Evolutionary conservation across 1,284 basidiomycete species (phyloP).

Genomic region (Microbotryum violaceum): DNA sequence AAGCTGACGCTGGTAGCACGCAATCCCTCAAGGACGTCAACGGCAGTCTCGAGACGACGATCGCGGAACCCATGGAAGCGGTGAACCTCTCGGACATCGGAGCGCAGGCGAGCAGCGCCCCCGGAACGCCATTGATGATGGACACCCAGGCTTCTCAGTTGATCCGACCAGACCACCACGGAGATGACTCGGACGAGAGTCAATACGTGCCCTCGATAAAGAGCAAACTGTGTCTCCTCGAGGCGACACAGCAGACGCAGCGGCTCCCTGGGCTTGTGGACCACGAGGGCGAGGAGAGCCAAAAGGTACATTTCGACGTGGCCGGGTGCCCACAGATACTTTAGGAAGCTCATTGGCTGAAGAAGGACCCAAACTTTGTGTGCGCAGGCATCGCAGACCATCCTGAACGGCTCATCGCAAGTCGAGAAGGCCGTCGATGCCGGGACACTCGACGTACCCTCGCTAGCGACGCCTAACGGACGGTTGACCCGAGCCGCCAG

Average conservation of each 20-base stretch:
- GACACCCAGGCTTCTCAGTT: too few relatives aligned
- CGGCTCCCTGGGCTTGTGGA: not conserved
- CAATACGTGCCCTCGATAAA: constrained; percentile 19
- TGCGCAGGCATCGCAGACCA: not conserved
- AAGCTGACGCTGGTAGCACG: too few relatives aligned
- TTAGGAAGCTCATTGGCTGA: not conserved
- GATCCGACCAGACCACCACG: too few relatives aligned
- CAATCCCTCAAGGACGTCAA: not conserved
- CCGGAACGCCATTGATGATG: too few relatives aligned
- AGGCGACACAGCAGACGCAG: constrained; percentile 1
- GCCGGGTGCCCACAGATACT: not conserved
- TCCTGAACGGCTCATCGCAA: too few relatives aligned
- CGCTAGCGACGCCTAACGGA: too few relatives aligned
- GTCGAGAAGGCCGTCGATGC: too few relatives aligned
- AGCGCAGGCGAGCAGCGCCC: too few relatives aligned
- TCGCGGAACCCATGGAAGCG: constrained; percentile 7
- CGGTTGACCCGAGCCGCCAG: too few relatives aligned
- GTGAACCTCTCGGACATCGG: too few relatives aligned
- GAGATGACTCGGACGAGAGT: constrained; percentile 2
- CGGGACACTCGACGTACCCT: too few relatives aligned
- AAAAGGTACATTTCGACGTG: not conserved
- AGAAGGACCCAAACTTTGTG: not conserved
- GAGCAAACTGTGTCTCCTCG: constrained; percentile 21
- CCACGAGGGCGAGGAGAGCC: not conserved
- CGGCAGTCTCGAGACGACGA: not conserved